Evolutionary conservation across 345 rosid species (phyloP), one percentile per base, ranked within the genome.

Genomic region (Hibiscus mutabilis): DNA sequence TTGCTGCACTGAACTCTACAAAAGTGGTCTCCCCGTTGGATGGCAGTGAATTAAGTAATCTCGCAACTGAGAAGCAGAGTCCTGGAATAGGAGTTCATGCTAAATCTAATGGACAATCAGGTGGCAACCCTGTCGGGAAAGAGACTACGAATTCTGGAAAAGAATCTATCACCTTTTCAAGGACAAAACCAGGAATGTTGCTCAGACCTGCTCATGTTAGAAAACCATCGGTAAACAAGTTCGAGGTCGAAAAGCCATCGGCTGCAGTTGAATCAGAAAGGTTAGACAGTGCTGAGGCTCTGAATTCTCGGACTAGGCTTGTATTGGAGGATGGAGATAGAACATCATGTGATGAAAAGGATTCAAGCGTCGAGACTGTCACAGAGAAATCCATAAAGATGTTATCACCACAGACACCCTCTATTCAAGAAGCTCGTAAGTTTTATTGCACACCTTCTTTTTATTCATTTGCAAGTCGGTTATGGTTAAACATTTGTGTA

Each of bases 181-280:
- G 74, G 87, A 95, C 99, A 22, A 92, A 81, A 73, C 96, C 97
- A 1, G 98, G 99, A 29, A 89, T 95, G 99, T 78, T 90, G 74
- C 90, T 92, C 53, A 89, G 88, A 80, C 99, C 99, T 27, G 91
- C 93, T 81, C 89, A 90, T 81, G 66, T 75, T 22, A 88, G 84
- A 68, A 88, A 74, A 77, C 82, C 81, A 47, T 86, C 91, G 42
- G 74, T 66, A 73, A 75, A 77, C 79, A 90, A 82, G 82, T 74
- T 59, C 67, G 97, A 90, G 44, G 74, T 85, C 14, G 85, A 82
- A 40, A 82, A 78, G 81, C 80, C 81, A 46, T 78, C 85, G 33
- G 71, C 58, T 46, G 68, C 81, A 42, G 80, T 77, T 77, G 93
- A 85, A 55, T 82, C 82, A 66, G 84, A 68, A 79, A 80, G 67